Base-by-base conservation (phyloP, 108 stramenopile species). In the Fragilariopsis cylindrus region DNA sequence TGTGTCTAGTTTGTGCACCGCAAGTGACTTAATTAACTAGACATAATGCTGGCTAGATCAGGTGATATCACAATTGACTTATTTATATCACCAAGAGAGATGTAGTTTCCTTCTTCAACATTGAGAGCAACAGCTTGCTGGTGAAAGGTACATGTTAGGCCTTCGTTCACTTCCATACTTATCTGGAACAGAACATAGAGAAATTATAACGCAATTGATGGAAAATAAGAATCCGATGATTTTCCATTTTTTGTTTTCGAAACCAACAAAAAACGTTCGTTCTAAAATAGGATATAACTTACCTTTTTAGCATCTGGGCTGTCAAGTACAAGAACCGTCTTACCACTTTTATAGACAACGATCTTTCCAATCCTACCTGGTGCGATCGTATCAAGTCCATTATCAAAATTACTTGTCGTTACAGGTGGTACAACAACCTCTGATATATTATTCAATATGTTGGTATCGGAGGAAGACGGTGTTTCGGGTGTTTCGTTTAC, bases 91-190 rank as follows among this genome's bases (percentile, higher is more conserved):
- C 95, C 95, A 57, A 96, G 64, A 8, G 77, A 57, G 39, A 87
- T 69, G 71, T 86, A 91, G 4, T 76, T 84, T 13, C 70, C 75
- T 49, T 88, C 75, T 6, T 79, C 85, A 5, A 82, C 69, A 74
- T 93, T 91, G 49, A 96, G 86, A 8, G 75, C 50, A 1, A 89
- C 95, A n/a, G 90, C 90, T 70, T 96, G 91, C 76, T 96, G 95
- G 3, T 80, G 75, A 66, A 96, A 92, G 12, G 82, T 76, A 73
- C 90, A 93, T 55, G 87, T 79, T 63, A 96, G 69, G 13, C 95
- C 95, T 79, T 96, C 95, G 48, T 83, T 78, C 5, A 92, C 76
- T 48, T 91, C 82, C 83, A 95, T 86, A 50, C 73, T 81, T 56
- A 92, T 76, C 81, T 90, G 55, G 4, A 40, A 55, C 30, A 30